These are phyloP conservation scores for Clavariopsis aquatica DNA, from an alignment of 495 filamentous ascomycete species.

Conservation along the genomic window DNA sequence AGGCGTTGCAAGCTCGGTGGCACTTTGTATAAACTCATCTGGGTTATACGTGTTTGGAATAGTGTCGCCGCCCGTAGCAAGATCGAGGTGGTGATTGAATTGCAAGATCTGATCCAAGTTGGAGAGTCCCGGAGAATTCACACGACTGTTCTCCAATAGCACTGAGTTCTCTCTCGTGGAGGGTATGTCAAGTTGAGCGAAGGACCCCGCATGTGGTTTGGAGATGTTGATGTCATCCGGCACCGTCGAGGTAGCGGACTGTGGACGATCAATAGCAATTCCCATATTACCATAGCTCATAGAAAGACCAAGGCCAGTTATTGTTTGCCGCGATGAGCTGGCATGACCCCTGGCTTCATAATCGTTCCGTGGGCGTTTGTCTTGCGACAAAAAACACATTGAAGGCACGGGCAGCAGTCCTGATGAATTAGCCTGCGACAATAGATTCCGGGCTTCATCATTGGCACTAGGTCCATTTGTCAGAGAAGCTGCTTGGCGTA, in stretches of 20 bases:
- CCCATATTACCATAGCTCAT: conserved; percentile 9
- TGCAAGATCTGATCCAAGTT: conserved; percentile 13
- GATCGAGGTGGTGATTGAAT: conserved; percentile 14
- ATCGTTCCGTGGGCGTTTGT: conserved; percentile 4
- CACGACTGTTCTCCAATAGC: conserved; percentile 12
- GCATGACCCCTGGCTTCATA: background rate
- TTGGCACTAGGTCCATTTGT: background rate
- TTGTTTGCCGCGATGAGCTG: background rate
- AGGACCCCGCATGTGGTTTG: background rate
- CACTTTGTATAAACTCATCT: conserved; percentile 43
- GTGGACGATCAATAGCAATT: conserved; percentile 16
- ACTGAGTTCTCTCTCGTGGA: conserved; percentile 28
- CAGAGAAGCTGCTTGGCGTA: conserved; percentile 4
- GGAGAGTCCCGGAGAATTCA: background rate
- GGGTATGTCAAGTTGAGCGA: conserved; percentile 15
- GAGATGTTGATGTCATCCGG: conserved; percentile 19
- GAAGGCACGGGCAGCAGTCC: conserved; percentile 33
- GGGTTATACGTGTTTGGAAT: conserved; percentile 32
- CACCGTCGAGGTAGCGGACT: conserved; percentile 27
- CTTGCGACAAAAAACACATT: conserved; percentile 35
- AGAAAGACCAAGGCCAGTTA: conserved; percentile 28
- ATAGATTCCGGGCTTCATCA: background rate
- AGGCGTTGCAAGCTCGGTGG: conserved; percentile 48
- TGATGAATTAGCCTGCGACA: conserved; percentile 26
- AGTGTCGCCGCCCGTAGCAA: conserved; percentile 24